Conservation (phyloP, 2,329 filamentous ascomycete genomes). For the Xylaria sp. region DNA sequence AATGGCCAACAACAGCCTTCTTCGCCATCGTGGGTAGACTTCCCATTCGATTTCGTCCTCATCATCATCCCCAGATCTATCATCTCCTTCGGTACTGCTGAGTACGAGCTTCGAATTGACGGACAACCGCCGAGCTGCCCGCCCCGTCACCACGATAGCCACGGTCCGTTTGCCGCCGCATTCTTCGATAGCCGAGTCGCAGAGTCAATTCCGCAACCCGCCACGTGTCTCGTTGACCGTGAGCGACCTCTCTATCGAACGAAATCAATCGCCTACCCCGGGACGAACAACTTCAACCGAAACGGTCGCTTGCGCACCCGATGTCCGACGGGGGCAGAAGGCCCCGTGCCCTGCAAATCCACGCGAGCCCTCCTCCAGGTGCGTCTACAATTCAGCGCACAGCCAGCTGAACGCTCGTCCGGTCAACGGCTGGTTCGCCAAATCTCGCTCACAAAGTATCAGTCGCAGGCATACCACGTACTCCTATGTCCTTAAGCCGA, state of each 20-base stretch:
- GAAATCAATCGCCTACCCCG: conserved; percentile 53
- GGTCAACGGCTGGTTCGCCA: conserved; percentile 30
- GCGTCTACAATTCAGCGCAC: conserved; percentile 50
- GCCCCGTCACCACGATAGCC: conserved; percentile 1
- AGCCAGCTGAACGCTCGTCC: conserved; percentile 25
- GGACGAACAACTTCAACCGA: conserved; percentile 54
- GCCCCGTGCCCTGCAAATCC: conserved; percentile 52
- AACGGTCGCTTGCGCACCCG: conserved; percentile 50
- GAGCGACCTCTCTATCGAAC: conserved; percentile 60
- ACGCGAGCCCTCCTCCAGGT: conserved; percentile 68
- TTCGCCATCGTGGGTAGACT: background rate
- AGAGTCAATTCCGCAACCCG: conserved; percentile 58
- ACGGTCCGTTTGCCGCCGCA: background rate
- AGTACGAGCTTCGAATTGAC: background rate
- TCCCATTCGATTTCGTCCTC: conserved; percentile 3
- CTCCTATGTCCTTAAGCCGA: conserved; percentile 83
- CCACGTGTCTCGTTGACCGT: conserved; percentile 64
- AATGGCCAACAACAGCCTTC: background rate
- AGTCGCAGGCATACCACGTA: conserved; percentile 63
- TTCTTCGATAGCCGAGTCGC: conserved; percentile 46
- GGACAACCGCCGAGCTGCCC: background rate
- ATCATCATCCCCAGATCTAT: background rate
- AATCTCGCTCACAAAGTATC: conserved; percentile 23
- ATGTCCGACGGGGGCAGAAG: conserved; percentile 54
- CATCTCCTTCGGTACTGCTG: background rate